Evolutionary conservation across 495 filamentous ascomycete genomes (phyloP).

Genomic region (Amphirosellinia nigrospora): DNA sequence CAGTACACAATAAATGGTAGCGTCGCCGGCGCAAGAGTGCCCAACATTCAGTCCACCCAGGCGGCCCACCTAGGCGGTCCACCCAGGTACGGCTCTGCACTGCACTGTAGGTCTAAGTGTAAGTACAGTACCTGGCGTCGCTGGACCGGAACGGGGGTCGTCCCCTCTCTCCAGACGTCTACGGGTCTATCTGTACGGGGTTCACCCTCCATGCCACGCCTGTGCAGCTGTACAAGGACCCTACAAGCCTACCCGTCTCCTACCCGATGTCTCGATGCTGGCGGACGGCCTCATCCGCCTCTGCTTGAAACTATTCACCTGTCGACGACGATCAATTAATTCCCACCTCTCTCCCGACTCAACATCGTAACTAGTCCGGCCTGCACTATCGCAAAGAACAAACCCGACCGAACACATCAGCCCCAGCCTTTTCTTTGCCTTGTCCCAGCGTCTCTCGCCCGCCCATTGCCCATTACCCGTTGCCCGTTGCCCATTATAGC

Average conservation of each 20-base stretch:
- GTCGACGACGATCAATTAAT: constrained; percentile 19
- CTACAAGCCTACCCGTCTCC: constrained; percentile 20
- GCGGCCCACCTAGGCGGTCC: background rate
- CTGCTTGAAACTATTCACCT: constrained; percentile 20
- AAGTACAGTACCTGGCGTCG: constrained; percentile 7
- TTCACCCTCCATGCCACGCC: background rate
- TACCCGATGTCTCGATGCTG: constrained; percentile 22
- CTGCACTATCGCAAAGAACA: constrained; percentile 5
- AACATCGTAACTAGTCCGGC: background rate
- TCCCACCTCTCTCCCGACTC: constrained; percentile 16
- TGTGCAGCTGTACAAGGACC: constrained; percentile 14
- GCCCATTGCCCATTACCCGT: constrained; percentile 21
- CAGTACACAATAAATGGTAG: too few species aligned
- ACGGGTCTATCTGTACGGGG: constrained; percentile 15
- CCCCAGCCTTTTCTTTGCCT: constrained; percentile 14
- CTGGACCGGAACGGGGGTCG: constrained; percentile 13
- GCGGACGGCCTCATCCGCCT: constrained; percentile 21
- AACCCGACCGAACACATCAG: constrained; percentile 8
- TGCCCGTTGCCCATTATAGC: constrained; percentile 24
- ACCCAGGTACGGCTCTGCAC: background rate
- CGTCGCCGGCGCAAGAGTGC: constrained; percentile 13
- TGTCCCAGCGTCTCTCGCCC: constrained; percentile 18
- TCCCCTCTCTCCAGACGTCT: constrained; percentile 24
- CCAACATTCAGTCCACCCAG: background rate
- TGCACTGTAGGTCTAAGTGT: too few species aligned